Evolutionary conservation across 2,329 filamentous ascomycete genomes (phyloP).

Genomic region (Monilinia fructicola): DNA sequence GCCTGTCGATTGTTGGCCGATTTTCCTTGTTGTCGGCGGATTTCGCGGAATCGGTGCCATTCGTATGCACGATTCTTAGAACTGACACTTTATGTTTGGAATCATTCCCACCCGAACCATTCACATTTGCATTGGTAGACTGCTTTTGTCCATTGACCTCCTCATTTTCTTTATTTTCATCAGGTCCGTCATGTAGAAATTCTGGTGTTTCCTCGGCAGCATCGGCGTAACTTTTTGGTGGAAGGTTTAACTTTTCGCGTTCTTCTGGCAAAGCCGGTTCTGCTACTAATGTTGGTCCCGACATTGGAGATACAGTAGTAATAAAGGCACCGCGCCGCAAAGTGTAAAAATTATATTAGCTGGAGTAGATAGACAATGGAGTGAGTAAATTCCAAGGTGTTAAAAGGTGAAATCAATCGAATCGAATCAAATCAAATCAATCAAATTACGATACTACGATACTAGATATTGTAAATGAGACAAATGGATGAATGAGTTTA

Average conservation of each 20-base stretch:
- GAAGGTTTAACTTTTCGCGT: conserved; percentile 39
- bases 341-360: neutral
- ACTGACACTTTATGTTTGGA: conserved; percentile 31
- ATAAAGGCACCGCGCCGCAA: neutral
- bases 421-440: too few relatives aligned
- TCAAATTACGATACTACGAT: neutral
- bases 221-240: conserved; percentile 45
- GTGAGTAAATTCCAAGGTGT: neutral
- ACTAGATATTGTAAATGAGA: neutral
- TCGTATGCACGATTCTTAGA: conserved; percentile 36
- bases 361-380: neutral
- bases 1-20: conserved; percentile 31
- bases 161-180: conserved; percentile 17
- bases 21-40: conserved; percentile 24
- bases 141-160: conserved; percentile 17
- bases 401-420: too few relatives aligned
- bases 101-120: neutral
- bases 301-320: conserved; percentile 2
- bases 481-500: too few relatives aligned
- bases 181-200: conserved; percentile 20
- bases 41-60: conserved; percentile 24
- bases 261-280: conserved; percentile 41
- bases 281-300: conserved; percentile 25
- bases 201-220: conserved; percentile 36
- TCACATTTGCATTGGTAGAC: conserved; percentile 22